phyloP scores from a whole-genome alignment of 257 asterid genomes.

The Galeopsis tetrahit region DNA sequence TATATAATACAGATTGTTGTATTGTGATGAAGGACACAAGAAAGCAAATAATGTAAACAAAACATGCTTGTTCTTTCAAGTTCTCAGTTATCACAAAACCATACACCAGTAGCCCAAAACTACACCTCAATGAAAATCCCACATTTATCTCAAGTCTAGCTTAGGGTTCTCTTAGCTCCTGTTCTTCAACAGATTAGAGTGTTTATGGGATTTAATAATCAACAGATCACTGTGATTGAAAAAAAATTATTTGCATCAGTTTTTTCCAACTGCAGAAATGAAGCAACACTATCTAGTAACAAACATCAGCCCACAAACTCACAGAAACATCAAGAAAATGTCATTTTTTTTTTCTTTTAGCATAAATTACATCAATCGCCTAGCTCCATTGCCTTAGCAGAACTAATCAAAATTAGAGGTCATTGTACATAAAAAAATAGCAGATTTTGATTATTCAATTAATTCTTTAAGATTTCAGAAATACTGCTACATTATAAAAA shows the following conservation, averaged over 20 bases:
- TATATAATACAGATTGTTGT: background rate
- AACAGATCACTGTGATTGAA: conserved; percentile 8
- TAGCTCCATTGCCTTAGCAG: background rate
- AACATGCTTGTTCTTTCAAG: background rate
- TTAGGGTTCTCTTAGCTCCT: background rate
- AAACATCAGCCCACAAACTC: too few relatives aligned
- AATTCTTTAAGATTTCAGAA: background rate
- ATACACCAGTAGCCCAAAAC: background rate
- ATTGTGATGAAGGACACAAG: background rate
- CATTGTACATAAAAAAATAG: background rate
- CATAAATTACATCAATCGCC: background rate
- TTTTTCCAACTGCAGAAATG: background rate
- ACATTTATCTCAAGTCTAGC: background rate
- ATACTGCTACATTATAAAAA: conserved; percentile 8
- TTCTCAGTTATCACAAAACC: background rate
- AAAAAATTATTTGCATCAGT: background rate
- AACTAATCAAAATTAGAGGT: background rate
- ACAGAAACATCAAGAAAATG: background rate
- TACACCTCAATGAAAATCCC: background rate
- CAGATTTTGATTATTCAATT: background rate
- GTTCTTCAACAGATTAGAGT: background rate
- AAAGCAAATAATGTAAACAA: background rate
- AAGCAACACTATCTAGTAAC: background rate
- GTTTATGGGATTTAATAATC: background rate
- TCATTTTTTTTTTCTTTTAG: background rate